A percentile compares a stretch with the other conserved stretches of the same genome.
phyloP scores from a whole-genome alignment of 306 rosid species.

The Macrotyloma uniflorum region DNA sequence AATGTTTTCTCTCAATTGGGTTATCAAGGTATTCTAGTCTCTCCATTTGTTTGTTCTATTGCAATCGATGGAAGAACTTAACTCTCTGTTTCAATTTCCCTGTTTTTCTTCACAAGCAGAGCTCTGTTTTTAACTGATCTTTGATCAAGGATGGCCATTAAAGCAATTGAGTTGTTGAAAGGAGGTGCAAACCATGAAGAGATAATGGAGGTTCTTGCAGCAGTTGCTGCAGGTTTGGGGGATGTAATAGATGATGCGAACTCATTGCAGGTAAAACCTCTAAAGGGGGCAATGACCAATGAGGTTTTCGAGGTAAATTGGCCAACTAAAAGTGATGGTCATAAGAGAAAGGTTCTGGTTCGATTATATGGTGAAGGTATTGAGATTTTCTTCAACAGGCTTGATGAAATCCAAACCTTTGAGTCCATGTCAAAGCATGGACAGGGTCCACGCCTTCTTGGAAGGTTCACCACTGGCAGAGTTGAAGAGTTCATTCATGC shows the following conservation, averaged over 20 bases:
- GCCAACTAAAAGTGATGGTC: slow-evolving; percentile 46
- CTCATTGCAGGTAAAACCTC: slow-evolving; percentile 49
- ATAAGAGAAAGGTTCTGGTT: slow-evolving; percentile 58
- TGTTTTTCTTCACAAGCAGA: slow-evolving; percentile 1
- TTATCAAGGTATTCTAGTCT: not conserved
- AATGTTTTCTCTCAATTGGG: not conserved
- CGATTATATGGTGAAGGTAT: slow-evolving; percentile 79
- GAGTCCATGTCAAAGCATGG: slow-evolving; percentile 73
- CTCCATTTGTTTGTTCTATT: not conserved
- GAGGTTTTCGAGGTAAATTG: slow-evolving; percentile 70
- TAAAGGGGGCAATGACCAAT: slow-evolving; percentile 86
- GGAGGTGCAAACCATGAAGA: slow-evolving; percentile 53
- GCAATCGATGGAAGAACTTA: not conserved
- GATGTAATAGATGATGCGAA: slow-evolving; percentile 68
- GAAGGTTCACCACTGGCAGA: slow-evolving; percentile 62
- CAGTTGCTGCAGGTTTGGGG: slow-evolving; percentile 70
- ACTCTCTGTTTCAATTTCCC: slow-evolving; percentile 24
- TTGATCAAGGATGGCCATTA: slow-evolving; percentile 52
- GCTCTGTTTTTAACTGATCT: slow-evolving; percentile 4
- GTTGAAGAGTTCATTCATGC: slow-evolving; percentile 88
- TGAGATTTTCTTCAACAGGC: slow-evolving; percentile 78
- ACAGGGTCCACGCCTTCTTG: slow-evolving; percentile 85
- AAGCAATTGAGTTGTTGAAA: slow-evolving; percentile 52
- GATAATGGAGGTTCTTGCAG: slow-evolving; percentile 58
- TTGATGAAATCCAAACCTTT: slow-evolving; percentile 68